phyloP scores from a whole-genome alignment of 106 monocot species.

The Cymbidium sinense region DNA sequence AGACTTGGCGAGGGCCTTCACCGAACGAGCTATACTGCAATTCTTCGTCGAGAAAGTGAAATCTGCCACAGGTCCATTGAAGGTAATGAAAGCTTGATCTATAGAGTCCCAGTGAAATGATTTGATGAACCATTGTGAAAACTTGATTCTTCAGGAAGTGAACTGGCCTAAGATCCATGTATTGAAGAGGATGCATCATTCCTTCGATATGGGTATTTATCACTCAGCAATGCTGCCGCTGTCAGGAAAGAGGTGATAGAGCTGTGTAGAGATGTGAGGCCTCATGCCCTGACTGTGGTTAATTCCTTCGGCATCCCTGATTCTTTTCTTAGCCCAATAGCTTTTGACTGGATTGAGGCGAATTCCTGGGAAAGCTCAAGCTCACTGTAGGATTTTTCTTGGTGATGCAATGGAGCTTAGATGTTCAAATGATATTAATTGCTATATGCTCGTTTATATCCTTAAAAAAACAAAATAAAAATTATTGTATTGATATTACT shows the following conservation, averaged over 20 bases:
- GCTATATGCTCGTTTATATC: too few species aligned
- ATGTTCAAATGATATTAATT: too few species aligned
- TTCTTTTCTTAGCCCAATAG: slow-evolving; percentile 68
- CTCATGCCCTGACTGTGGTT: slow-evolving; percentile 62
- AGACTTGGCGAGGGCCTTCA: slow-evolving; percentile 78
- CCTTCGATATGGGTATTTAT: slow-evolving; percentile 70
- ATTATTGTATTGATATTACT: background rate
- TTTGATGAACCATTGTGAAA: background rate
- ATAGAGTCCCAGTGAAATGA: background rate
- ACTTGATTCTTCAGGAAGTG: slow-evolving; percentile 45
- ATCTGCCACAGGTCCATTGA: slow-evolving; percentile 40
- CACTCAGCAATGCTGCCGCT: slow-evolving; percentile 45
- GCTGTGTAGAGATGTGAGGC: slow-evolving; percentile 60
- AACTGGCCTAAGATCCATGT: slow-evolving; percentile 68
- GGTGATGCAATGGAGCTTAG: too few species aligned
- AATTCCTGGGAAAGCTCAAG: slow-evolving; percentile 78
- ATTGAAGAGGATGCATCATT: slow-evolving; percentile 80
- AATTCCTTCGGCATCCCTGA: slow-evolving; percentile 85
- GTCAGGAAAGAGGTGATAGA: slow-evolving; percentile 68
- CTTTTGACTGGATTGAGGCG: slow-evolving; percentile 90
- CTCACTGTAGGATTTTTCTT: background rate
- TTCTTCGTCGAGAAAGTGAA: slow-evolving; percentile 40
- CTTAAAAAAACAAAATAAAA: too few species aligned
- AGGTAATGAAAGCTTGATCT: slow-evolving; percentile 35
- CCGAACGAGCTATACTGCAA: slow-evolving; percentile 66